phyloP scores from a whole-genome alignment of 345 rosid species.

The Populus davidiana region DNA sequence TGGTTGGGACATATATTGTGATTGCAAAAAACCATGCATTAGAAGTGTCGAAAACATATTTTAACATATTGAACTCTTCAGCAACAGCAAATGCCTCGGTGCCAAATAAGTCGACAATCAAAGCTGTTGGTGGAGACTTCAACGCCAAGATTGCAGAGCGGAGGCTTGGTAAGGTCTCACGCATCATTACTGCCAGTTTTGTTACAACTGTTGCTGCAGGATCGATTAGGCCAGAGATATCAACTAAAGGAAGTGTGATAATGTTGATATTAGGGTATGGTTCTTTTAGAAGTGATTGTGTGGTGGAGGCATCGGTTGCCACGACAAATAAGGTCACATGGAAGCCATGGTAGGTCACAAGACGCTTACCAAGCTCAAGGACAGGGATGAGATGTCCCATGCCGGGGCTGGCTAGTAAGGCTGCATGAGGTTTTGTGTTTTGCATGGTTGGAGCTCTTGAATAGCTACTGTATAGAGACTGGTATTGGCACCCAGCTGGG shows the following conservation, averaged over 20 bases:
- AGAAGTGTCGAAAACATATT: conserved; percentile 7
- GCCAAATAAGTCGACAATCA: conserved; percentile 13
- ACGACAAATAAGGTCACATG: conserved; percentile 12
- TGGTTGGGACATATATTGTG: conserved; percentile 34
- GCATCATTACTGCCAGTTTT: conserved; percentile 4
- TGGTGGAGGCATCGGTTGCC: conserved; percentile 1
- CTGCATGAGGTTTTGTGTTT: conserved; percentile 14
- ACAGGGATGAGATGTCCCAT: conserved; percentile 17
- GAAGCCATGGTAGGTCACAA: conserved; percentile 8
- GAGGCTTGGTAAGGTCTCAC: background rate
- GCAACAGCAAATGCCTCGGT: conserved; percentile 8
- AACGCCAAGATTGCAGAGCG: background rate
- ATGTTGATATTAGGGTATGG: background rate
- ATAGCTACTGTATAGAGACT: background rate
- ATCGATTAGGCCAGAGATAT: background rate
- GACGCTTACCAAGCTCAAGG: conserved; percentile 19
- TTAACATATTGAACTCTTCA: conserved; percentile 4
- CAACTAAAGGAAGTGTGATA: conserved; percentile 4
- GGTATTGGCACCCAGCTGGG: no score
- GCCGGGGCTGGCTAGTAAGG: conserved; percentile 18
- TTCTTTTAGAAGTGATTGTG: background rate
- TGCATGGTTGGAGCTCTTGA: background rate
- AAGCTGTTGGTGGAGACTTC: background rate
- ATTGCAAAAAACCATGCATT: conserved; percentile 35
- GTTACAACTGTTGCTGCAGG: background rate